Percentiles rank a stretch among this genome's conserved stretches.
Evolutionary conservation across 83 land plant genomes (phyloP).

Genomic region (Picea engelmannii): DNA sequence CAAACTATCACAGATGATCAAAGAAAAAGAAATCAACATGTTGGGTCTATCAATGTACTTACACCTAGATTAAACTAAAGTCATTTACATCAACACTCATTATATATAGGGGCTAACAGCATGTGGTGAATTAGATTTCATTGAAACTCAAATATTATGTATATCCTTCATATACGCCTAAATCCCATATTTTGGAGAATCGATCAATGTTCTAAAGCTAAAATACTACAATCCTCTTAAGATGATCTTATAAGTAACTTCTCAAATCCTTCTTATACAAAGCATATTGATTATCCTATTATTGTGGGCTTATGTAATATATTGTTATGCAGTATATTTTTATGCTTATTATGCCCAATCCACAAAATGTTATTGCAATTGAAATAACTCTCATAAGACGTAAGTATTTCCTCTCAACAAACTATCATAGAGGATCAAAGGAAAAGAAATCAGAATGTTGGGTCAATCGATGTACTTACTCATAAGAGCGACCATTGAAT

Average conservation of each 20-base stretch:
- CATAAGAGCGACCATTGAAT: slow-evolving; percentile 48
- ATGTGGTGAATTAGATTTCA: too few relatives aligned
- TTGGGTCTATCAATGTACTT: too few relatives aligned
- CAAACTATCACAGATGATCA: too few relatives aligned
- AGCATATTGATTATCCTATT: background rate
- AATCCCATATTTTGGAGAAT: background rate
- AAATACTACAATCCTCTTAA: background rate
- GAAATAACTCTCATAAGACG: background rate
- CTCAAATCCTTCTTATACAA: background rate
- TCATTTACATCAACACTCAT: too few relatives aligned
- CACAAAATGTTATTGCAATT: background rate
- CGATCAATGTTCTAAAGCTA: background rate
- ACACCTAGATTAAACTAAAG: too few relatives aligned
- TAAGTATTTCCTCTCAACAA: background rate
- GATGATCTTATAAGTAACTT: background rate
- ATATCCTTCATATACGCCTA: background rate
- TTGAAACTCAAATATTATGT: too few relatives aligned
- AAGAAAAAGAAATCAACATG: too few relatives aligned
- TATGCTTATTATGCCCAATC: background rate
- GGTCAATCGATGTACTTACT: slow-evolving; percentile 40
- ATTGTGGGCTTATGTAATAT: too few relatives aligned
- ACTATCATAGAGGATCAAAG: background rate
- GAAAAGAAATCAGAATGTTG: background rate
- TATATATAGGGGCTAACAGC: too few relatives aligned
- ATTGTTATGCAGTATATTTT: background rate